Base-by-base conservation (phyloP, 1,284 basidiomycete genomes). In the Ganoderma leucocontextum region DNA sequence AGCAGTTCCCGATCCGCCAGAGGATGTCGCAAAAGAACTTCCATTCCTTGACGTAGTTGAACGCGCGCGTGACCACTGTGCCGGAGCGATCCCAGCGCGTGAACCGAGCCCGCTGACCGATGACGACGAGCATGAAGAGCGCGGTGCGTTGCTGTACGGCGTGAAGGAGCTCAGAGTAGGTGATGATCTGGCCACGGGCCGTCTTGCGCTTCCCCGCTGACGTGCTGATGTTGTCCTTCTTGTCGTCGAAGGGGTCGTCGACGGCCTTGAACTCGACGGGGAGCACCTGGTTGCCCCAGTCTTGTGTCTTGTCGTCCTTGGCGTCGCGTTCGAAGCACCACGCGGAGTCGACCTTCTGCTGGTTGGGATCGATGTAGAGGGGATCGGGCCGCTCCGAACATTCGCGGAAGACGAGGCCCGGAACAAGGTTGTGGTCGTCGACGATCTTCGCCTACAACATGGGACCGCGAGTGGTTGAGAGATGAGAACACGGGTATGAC, bases 1-100 rank as follows among this genome's bases (percentile, higher is more conserved):
- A 36, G 73, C 70, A 68, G 75, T 76, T 41, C 73, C 64, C 12
- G 64, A 72, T 42, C 73, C 77, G 33, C 75, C 75, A 33, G 66
- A 64, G 59, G 49, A 59, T 47, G n/a, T 64, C 59, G 41, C 29
- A 52, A 17, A 68, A 35, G 15, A 62, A 19, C 0, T n/a, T 8
- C 25, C 47, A 59, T 1, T 61, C 6, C 0, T 41, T 42, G 19
- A 19, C 19, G 53, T 68, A 68, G 67, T 68, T 53, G 41, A 55
- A 8, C 17, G 57, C 6, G 2, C 0, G 4, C 3, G 65, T 66
- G 1, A 57, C 52, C 44, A 66, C 33, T 2, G 49, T 58, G 12
- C 65, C 65, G 4, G 65, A 66, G 2, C 60, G 60, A 19, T 66
- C 65, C 47, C 60, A 66, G 38, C 64, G 64, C 2, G 49, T 35